Evolutionary conservation across 2,329 filamentous ascomycete genomes (phyloP).

Genomic region (Penicillium sp.): DNA sequence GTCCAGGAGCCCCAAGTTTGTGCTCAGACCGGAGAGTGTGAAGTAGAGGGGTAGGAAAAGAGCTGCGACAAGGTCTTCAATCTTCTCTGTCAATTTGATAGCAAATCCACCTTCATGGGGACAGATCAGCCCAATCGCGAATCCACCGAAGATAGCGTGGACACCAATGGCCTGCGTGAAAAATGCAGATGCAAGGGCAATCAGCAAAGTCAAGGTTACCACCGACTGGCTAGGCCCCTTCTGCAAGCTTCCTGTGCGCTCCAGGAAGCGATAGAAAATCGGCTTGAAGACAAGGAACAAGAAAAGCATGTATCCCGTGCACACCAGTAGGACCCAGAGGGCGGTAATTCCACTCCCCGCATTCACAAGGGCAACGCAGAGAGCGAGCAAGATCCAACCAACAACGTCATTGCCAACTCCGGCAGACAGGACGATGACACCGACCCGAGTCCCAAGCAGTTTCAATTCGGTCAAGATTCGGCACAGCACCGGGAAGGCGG

Average conservation of each 20-base stretch:
- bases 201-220: slow-evolving; percentile 77
- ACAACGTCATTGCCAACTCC: slow-evolving; percentile 92
- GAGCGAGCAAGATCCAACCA: slow-evolving; percentile 87
- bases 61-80: slow-evolving; percentile 84
- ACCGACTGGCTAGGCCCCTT: slow-evolving; percentile 86
- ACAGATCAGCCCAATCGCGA: slow-evolving; percentile 84
- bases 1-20: slow-evolving; percentile 80
- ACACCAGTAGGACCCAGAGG: slow-evolving; percentile 78
- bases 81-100: slow-evolving; percentile 88
- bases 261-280: slow-evolving; percentile 71
- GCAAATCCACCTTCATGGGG: slow-evolving; percentile 88
- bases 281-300: slow-evolving; percentile 74
- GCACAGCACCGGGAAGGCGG: slow-evolving; percentile 85
- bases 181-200: slow-evolving; percentile 78
- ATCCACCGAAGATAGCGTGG: slow-evolving; percentile 92
- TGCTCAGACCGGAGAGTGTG: slow-evolving; percentile 85
- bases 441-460: slow-evolving; percentile 77
- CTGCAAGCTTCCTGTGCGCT: slow-evolving; percentile 73
- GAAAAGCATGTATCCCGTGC: slow-evolving; percentile 74
- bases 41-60: slow-evolving; percentile 92
- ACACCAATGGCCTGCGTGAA: slow-evolving; percentile 91
- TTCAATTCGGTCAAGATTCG: slow-evolving; percentile 92
- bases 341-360: slow-evolving; percentile 79
- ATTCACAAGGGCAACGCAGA: slow-evolving; percentile 92
- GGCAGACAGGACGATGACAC: slow-evolving; percentile 84